Evolutionary conservation across 1,284 basidiomycete species (phyloP).

Genomic region (Nidula niveotomentosa): DNA sequence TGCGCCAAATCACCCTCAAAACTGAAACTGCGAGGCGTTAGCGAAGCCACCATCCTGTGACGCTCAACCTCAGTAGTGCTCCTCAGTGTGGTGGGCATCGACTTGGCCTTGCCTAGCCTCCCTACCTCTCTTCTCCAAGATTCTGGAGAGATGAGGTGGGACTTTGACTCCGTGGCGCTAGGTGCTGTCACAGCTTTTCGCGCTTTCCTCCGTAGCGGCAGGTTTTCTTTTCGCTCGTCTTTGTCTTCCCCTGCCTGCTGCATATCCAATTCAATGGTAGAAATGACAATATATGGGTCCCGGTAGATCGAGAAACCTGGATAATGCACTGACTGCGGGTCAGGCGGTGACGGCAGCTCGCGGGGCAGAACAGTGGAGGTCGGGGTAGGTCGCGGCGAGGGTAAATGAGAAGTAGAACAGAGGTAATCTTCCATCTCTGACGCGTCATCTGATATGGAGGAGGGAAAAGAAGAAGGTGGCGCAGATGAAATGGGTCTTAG

Average conservation of each 20-base stretch:
- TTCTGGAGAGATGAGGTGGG: conserved; percentile 17
- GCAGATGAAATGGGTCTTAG: too few species aligned
- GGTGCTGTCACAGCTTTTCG: conserved; percentile 34
- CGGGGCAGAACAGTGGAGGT: conserved; percentile 33
- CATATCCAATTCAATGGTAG: too few species aligned
- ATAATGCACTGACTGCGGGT: conserved; percentile 66
- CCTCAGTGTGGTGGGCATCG: neutral
- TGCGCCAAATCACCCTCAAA: too few species aligned
- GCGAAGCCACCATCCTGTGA: too few species aligned
- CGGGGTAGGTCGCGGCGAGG: conserved; percentile 3
- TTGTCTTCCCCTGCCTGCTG: too few species aligned
- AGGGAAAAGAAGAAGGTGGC: too few species aligned
- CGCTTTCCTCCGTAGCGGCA: conserved; percentile 38
- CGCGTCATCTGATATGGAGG: too few species aligned
- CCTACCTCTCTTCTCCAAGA: neutral
- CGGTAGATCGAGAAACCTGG: conserved; percentile 68
- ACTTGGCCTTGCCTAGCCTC: neutral
- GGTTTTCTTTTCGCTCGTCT: conserved; percentile 50
- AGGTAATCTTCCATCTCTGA: too few species aligned
- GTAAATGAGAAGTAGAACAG: too few species aligned
- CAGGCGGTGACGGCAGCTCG: conserved; percentile 40
- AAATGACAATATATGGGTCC: conserved; percentile 43
- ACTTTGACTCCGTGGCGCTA: conserved; percentile 11
- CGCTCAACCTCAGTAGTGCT: neutral
- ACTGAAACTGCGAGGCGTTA: too few species aligned